Evolutionary conservation across 2,329 filamentous ascomycete genomes (phyloP).

Genomic region (Dichotomopilus funicola): DNA sequence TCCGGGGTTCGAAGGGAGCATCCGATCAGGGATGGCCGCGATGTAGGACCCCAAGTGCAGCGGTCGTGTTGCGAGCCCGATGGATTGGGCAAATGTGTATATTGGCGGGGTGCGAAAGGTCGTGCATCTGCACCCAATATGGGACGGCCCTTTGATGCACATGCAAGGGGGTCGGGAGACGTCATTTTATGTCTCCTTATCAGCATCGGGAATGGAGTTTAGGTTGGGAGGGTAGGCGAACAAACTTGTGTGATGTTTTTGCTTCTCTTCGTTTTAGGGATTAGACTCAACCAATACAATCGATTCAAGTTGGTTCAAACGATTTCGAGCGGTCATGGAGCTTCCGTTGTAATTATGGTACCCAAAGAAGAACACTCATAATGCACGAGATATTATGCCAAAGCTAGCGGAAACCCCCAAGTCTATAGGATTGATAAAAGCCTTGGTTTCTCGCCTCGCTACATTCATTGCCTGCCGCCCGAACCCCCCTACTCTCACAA

Average conservation of each 20-base stretch:
- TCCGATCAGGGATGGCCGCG: no score
- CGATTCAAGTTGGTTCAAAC: no score
- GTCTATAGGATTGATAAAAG: conserved; percentile 23
- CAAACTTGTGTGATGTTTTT: neutral
- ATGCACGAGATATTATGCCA: conserved; percentile 19
- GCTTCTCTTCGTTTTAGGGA: neutral
- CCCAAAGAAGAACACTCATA: conserved; percentile 9
- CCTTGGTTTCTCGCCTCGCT: neutral
- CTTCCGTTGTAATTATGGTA: no score
- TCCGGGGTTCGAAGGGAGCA: neutral
- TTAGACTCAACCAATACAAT: neutral
- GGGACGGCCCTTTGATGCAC: no score
- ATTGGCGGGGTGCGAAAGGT: no score
- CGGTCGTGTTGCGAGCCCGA: no score
- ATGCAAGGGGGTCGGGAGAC: neutral
- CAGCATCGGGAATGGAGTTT: conserved; percentile 18
- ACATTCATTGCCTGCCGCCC: neutral
- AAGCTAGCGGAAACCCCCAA: conserved; percentile 20
- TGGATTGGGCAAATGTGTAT: no score
- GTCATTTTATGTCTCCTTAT: neutral
- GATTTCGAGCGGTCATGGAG: no score
- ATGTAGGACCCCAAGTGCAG: no score
- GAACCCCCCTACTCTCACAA: conserved; percentile 4
- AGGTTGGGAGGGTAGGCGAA: conserved; percentile 1
- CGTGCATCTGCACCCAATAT: no score